These are phyloP conservation scores for Citrus inodora DNA, from an alignment of 345 rosid genomes.

Conservation along the genomic window DNA sequence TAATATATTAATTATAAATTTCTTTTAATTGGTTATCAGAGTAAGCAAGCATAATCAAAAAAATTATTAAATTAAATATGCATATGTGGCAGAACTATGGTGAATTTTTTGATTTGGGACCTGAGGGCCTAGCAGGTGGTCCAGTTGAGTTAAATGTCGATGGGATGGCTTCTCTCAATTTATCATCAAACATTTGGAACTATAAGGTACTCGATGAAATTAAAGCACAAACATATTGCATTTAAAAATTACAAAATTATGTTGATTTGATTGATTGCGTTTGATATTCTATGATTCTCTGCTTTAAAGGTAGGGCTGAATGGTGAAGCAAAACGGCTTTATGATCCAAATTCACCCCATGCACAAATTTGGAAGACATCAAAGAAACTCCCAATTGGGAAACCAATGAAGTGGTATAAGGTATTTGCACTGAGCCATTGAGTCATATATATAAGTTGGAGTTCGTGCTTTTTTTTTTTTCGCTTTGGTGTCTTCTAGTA, in stretches of 20 bases:
- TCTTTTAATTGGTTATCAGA: not conserved
- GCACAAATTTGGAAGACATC: not conserved
- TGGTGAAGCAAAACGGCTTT: slow-evolving; percentile 24
- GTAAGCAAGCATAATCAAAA: too few relatives aligned
- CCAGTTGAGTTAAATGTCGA: slow-evolving; percentile 27
- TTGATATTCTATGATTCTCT: not conserved
- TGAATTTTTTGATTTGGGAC: slow-evolving; percentile 14
- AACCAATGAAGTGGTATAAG: slow-evolving; percentile 43
- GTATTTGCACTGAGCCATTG: not conserved
- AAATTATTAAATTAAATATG: not conserved
- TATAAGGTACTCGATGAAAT: slow-evolving; percentile 1
- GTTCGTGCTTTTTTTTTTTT: too few relatives aligned
- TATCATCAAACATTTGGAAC: slow-evolving; percentile 20
- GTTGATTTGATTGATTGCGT: not conserved
- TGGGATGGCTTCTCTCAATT: not conserved
- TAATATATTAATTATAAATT: not conserved
- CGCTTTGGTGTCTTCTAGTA: too few relatives aligned
- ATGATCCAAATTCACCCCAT: not conserved
- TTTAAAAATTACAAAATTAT: too few relatives aligned
- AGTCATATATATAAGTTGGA: too few relatives aligned
- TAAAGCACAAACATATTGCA: not conserved
- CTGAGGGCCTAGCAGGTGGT: slow-evolving; percentile 25
- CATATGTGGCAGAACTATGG: slow-evolving; percentile 31
- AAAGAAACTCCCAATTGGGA: slow-evolving; percentile 13
- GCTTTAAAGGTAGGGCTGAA: slow-evolving; percentile 17